A percentile compares a stretch with the other conserved stretches of the same genome.
These are phyloP conservation scores for Russula sp. DNA, from an alignment of 768 basidiomycete genomes.

Conservation along the genomic window DNA sequence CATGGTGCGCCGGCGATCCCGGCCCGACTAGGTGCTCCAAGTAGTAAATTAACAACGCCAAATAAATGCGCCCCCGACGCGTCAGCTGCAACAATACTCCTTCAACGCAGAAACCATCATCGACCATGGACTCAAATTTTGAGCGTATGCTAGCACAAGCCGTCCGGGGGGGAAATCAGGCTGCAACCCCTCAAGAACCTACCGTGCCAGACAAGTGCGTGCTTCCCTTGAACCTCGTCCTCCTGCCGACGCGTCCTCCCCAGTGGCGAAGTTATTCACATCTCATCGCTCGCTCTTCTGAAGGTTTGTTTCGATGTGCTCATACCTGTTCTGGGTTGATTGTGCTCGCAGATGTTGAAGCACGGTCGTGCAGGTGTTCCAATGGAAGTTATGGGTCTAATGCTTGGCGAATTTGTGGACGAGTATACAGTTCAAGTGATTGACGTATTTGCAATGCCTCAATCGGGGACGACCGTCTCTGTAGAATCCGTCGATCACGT, in stretches of 20 bases:
- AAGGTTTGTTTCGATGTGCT: slow-evolving; percentile 53
- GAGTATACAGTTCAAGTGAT: slow-evolving; percentile 93
- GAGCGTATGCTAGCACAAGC: slow-evolving; percentile 34
- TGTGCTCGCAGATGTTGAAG: slow-evolving; percentile 82
- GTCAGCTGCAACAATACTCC: slow-evolving; percentile 2
- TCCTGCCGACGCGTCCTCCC: slow-evolving; percentile 16
- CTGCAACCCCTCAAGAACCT: slow-evolving; percentile 37
- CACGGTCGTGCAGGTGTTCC: slow-evolving; percentile 98
- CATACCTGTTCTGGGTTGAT: slow-evolving; percentile 6
- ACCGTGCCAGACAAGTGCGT: slow-evolving; percentile 72
- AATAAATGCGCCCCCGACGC: slow-evolving; percentile 25
- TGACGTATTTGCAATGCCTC: slow-evolving; percentile 99
- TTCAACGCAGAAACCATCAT: not conserved
- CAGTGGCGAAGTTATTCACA: slow-evolving; percentile 93
- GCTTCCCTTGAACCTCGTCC: slow-evolving; percentile 11
- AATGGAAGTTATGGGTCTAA: slow-evolving; percentile 98
- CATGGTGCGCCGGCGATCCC: slow-evolving; percentile 34
- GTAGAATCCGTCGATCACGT: slow-evolving; percentile 99
- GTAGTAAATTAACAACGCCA: not conserved
- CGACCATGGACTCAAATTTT: slow-evolving; percentile 30
- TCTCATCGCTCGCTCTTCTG: slow-evolving; percentile 92
- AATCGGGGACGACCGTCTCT: slow-evolving; percentile 94
- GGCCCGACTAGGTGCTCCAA: not conserved
- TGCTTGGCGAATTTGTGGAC: slow-evolving; percentile 98
- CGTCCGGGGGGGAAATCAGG: slow-evolving; percentile 21